Conservation (phyloP, 306 rosid species). For the Dryas drummondii region DNA sequence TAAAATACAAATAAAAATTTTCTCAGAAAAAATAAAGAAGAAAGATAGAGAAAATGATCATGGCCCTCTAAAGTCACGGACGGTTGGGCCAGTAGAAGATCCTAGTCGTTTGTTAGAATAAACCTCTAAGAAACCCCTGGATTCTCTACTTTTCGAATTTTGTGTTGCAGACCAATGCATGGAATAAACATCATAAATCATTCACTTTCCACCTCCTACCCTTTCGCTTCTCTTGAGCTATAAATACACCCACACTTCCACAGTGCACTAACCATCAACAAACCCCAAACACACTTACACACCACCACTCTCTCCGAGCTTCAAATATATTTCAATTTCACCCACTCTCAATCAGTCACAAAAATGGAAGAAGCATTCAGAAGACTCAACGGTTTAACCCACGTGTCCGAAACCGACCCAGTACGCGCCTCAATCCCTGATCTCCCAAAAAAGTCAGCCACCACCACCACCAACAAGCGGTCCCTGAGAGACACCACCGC, state of each 20-base stretch:
- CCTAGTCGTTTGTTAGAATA: conserved; percentile 19
- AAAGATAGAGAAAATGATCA: not conserved
- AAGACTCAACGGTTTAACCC: conserved; percentile 44
- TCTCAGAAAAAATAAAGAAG: not conserved
- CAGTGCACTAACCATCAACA: not conserved
- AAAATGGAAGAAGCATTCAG: conserved; percentile 67
- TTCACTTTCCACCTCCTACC: conserved; percentile 32
- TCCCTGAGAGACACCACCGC: conserved; percentile 28
- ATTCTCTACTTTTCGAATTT: not conserved
- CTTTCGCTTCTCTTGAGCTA: conserved; percentile 1
- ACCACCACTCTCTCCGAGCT: not conserved
- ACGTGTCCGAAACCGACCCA: conserved; percentile 22
- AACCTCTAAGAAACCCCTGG: no score
- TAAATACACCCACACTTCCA: conserved; percentile 22
- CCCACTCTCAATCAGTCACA: no score
- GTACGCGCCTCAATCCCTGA: conserved; percentile 1
- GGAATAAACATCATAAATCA: conserved; percentile 30
- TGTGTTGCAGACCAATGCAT: conserved; percentile 30
- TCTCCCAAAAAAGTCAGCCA: not conserved
- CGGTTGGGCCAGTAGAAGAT: conserved; percentile 27
- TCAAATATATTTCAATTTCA: no score
- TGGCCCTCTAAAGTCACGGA: not conserved
- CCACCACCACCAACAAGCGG: conserved; percentile 36
- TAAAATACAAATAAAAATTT: not conserved
- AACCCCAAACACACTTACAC: not conserved